phyloP scores from a whole-genome alignment of 1,284 basidiomycete genomes.

The Melanopsichium pennsylvanicum region DNA sequence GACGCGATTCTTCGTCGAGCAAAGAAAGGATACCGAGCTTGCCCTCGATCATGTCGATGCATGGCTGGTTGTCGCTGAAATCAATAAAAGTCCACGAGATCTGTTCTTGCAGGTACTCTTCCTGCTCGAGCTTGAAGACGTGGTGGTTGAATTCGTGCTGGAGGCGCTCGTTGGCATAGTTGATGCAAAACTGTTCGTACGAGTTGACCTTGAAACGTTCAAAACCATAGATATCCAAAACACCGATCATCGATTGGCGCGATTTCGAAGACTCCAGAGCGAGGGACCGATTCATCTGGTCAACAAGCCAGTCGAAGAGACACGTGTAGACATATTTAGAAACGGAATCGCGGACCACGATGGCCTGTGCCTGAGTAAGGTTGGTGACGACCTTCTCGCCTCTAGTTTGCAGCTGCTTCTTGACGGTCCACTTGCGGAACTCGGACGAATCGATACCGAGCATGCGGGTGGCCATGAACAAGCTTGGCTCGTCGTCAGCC shows the following conservation, averaged over 20 bases:
- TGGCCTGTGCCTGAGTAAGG: conserved; percentile 86
- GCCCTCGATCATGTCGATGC: conserved; percentile 97
- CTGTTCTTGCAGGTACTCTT: conserved; percentile 97
- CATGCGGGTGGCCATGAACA: conserved; percentile 83
- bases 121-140: conserved; percentile 82
- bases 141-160: conserved; percentile 81
- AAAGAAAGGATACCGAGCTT: conserved; percentile 93
- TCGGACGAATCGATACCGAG: conserved; percentile 89
- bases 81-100: conserved; percentile 99
- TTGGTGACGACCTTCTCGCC: conserved; percentile 93
- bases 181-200: conserved; percentile 99
- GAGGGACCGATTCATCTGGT: conserved; percentile 92
- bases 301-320: conserved; percentile 97
- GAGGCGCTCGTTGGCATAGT: conserved; percentile 96
- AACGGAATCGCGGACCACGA: conserved; percentile 94
- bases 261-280: conserved; percentile 85
- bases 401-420: conserved; percentile 94
- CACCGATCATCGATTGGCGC: conserved; percentile 98
- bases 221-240: conserved; percentile 77
- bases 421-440: conserved; percentile 98
- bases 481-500: conserved; percentile 82
- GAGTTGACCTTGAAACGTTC: conserved; percentile 74
- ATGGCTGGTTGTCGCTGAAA: conserved; percentile 96
- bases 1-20: conserved; percentile 95
- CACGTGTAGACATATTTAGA: conserved; percentile 99